Percentiles rank a stretch among this genome's conserved stretches.
These are phyloP conservation scores for Oenanthe javanica DNA, from an alignment of 140 eudicot genomes.

Conservation along the genomic window DNA sequence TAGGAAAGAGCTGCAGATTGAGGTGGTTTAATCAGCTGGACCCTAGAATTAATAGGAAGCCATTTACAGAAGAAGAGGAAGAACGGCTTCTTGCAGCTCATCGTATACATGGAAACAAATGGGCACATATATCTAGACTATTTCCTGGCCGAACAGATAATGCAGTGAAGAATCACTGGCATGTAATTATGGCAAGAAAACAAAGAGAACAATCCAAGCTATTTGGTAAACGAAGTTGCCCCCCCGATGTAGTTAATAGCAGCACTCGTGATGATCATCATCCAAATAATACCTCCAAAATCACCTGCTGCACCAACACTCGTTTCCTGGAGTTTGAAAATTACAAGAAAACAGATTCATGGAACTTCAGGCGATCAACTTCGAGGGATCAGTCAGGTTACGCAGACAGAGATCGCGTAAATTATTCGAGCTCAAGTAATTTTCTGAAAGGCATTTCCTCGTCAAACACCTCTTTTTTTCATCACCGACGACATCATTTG, in stretches of 20 bases:
- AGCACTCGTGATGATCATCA: constrained; percentile 15
- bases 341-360: constrained; percentile 22
- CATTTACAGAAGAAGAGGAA: constrained; percentile 88
- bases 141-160: constrained; percentile 94
- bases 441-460: not conserved
- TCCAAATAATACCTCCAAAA: constrained; percentile 25
- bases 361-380: not conserved
- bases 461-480: not conserved
- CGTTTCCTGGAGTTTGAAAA: constrained; percentile 29
- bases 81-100: constrained; percentile 82
- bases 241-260: constrained; percentile 10
- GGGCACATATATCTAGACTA: constrained; percentile 88
- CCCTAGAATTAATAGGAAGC: constrained; percentile 84
- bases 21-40: constrained; percentile 99
- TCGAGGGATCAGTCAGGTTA: not conserved
- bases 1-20: constrained; percentile 93
- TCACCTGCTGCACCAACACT: constrained; percentile 20
- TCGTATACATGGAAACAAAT: constrained; percentile 79
- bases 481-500: not conserved
- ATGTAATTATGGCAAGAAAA: constrained; percentile 85
- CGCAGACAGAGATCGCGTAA: not conserved
- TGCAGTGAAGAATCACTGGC: constrained; percentile 98
- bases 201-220: constrained; percentile 79
- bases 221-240: constrained; percentile 39
- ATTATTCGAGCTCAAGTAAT: not conserved